Evolutionary conservation across 23 red algal genomes (phyloP).

Genomic region (Gracilaria vermiculophylla): DNA sequence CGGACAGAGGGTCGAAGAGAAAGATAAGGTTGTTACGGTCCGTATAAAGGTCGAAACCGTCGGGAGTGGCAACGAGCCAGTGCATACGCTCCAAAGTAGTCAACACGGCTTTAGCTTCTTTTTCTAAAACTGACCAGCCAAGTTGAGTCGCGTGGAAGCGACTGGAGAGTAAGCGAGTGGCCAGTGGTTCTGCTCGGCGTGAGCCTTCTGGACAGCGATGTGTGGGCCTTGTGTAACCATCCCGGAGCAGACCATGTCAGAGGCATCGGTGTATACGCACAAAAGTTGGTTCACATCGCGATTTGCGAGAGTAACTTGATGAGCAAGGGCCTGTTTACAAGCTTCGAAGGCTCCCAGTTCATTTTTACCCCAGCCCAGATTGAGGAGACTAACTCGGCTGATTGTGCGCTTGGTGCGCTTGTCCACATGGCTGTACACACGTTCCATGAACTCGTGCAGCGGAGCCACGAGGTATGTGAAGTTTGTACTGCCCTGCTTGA

Average conservation of each 20-base stretch:
- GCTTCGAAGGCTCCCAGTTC: conserved; percentile 23
- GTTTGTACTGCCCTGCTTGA: conserved; percentile 29
- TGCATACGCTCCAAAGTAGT: conserved; percentile 26
- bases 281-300: not conserved
- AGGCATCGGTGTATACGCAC: conserved; percentile 44
- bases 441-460: conserved; percentile 53
- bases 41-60: conserved; percentile 20
- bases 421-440: not conserved
- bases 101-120: conserved; percentile 16
- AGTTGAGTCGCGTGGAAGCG: conserved; percentile 43
- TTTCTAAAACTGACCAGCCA: conserved; percentile 35
- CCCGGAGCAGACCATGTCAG: conserved; percentile 8
- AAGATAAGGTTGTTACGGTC: conserved; percentile 51
- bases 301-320: conserved; percentile 18
- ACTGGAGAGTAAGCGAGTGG: not conserved
- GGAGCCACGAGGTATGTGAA: conserved; percentile 14
- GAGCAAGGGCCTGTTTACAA: conserved; percentile 1
- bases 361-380: conserved; percentile 2
- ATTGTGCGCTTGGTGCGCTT: conserved; percentile 44
- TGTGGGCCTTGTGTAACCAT: conserved; percentile 40
- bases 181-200: not conserved
- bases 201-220: not conserved
- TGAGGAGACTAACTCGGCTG: not conserved
- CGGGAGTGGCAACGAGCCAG: not conserved
- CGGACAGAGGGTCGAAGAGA: conserved; percentile 36